Conservation (phyloP, 2,329 filamentous ascomycete genomes). For the Pestalotiopsis sp. region DNA sequence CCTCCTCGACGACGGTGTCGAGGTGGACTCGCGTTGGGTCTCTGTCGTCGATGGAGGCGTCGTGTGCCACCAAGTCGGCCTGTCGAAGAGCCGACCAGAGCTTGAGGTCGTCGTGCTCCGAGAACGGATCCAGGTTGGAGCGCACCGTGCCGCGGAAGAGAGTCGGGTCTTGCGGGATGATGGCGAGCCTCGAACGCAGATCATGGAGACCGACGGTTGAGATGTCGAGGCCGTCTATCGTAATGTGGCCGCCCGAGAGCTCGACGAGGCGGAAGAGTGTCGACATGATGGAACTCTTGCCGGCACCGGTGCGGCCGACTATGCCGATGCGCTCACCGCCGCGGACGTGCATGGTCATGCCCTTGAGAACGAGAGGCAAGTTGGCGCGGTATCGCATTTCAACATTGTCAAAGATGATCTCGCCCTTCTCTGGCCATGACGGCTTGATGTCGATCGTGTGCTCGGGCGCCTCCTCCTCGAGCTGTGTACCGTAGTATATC, state of each 20-base stretch:
- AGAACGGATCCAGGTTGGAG: slow-evolving; percentile 78
- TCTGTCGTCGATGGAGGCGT: slow-evolving; percentile 24
- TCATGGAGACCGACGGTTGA: slow-evolving; percentile 73
- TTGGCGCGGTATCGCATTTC: slow-evolving; percentile 76
- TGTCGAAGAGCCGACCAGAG: slow-evolving; percentile 78
- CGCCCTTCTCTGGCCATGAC: slow-evolving; percentile 83
- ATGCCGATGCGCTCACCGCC: slow-evolving; percentile 81
- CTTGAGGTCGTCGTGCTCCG: slow-evolving; percentile 74
- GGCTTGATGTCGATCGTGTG: slow-evolving; percentile 72
- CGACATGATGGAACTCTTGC: slow-evolving; percentile 82
- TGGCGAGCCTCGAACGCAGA: slow-evolving; percentile 72
- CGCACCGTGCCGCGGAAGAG: slow-evolving; percentile 80
- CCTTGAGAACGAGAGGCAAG: slow-evolving; percentile 71
- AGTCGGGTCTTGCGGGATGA: slow-evolving; percentile 84
- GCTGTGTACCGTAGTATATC: slow-evolving; percentile 81
- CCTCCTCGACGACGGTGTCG: slow-evolving; percentile 85
- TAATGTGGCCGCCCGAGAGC: slow-evolving; percentile 61
- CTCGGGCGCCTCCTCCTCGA: slow-evolving; percentile 87
- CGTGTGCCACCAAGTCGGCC: slow-evolving; percentile 64
- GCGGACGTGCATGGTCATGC: slow-evolving; percentile 68
- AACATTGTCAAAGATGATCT: slow-evolving; percentile 74
- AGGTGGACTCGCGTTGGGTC: slow-evolving; percentile 69
- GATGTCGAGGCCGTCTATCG: slow-evolving; percentile 69
- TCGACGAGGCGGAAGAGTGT: slow-evolving; percentile 77
- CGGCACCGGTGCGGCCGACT: slow-evolving; percentile 78